Base-by-base conservation (phyloP, 2,329 filamentous ascomycete species). In the Thelonectria olida region DNA sequence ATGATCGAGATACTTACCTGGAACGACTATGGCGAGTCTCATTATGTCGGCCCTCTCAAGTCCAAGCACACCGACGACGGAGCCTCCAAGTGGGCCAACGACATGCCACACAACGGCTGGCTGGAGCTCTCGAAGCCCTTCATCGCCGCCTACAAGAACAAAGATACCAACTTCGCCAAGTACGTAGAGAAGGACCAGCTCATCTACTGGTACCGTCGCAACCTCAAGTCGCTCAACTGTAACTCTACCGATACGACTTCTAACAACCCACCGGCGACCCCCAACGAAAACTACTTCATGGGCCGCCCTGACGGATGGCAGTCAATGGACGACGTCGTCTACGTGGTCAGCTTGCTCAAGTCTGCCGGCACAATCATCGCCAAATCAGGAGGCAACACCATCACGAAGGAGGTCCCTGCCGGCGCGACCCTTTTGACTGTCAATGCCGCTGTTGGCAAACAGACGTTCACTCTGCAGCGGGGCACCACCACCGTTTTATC, bases 191-290 rank as follows among this genome's bases (percentile, higher is more conserved):
- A 78, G 10, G 84, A 87, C 20, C 77, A 83, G 70, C 70, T 86
- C 13, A 73, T 84, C 28, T 86, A 86, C 75, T 87, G 84, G 84
- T 86, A 85, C 72, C 79, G 84, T 2, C 83, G 82, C 2, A 84
- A 80, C 1, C 78, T 79, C 1, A 80, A 77, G 61, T 60, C 64
- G 10, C 67, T 83, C 31, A 69, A 84, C 69, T 86, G 84, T 70
- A 82, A 84, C 59, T 70, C 79, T 6, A 86, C 84, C 13, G 84
- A 86, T 66, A 85, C 81, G 1, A 84, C 81, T 0, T 77, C 80
- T 63, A 77, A 60, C 13, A 54, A 74, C 19, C 72, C 73, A 10
- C 77, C 80, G 28, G 78, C 81, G 66, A 82, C 83, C 58, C 69
- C 65, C 19, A 81, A 75, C 7, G 83, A 81, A 4, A 84, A 85